Conservation (phyloP, 306 rosid species). For the Chamaecrista fasciculata region DNA sequence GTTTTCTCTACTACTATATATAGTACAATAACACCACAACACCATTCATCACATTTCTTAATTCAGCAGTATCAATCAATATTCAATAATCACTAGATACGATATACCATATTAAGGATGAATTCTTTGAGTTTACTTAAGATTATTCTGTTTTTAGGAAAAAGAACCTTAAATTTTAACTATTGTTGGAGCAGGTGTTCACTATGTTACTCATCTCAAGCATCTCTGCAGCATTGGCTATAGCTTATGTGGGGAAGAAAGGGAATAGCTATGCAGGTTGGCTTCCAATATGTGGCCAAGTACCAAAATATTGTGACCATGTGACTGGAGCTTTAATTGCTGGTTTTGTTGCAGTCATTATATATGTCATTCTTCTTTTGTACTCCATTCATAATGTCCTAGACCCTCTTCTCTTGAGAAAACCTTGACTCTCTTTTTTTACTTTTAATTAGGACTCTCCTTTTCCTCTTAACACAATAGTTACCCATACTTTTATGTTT, state of each 20-base stretch:
- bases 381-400: conserved; percentile 52
- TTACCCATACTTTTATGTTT: too few species aligned
- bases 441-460: neutral
- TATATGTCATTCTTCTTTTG: conserved; percentile 48
- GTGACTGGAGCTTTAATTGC: conserved; percentile 53
- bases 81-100: too few species aligned
- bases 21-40: too few species aligned
- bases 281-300: conserved; percentile 75
- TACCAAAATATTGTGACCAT: conserved; percentile 53
- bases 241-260: conserved; percentile 73
- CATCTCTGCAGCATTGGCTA: conserved; percentile 66
- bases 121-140: too few species aligned
- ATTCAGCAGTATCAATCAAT: too few species aligned
- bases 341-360: conserved; percentile 41
- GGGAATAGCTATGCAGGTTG: conserved; percentile 73
- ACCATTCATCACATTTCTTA: too few species aligned
- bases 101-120: too few species aligned
- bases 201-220: conserved; percentile 57
- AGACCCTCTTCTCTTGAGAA: conserved; percentile 62
- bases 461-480: neutral
- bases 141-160: too few species aligned
- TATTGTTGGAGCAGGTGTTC: conserved; percentile 59
- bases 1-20: neutral
- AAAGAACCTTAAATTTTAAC: too few species aligned
- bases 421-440: conserved; percentile 24